Base-by-base conservation (phyloP, 2,329 filamentous ascomycete genomes). In the Alternaria brassicicola region DNA sequence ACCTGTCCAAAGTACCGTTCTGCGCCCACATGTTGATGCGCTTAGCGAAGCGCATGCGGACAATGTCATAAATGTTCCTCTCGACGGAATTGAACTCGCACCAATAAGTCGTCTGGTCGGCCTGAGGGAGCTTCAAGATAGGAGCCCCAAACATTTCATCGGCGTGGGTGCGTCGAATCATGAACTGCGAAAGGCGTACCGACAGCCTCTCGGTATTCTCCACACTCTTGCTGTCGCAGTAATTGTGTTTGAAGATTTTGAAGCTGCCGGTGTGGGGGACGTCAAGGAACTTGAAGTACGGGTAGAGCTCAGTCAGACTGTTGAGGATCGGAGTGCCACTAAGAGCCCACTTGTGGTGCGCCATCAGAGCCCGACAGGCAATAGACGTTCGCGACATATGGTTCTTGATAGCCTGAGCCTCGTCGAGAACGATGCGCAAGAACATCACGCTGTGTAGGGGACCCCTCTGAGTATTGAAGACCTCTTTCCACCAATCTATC, bases 341-440 rank as follows among this genome's bases (percentile, higher is more conserved):
- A 6, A 82, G 62, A 1, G 78, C 76, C 80, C 80, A 82, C 23
- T 72, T 70, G 57, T 80, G 74, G 0, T 69, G 48, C 0, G 77
- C 75, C 47, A 73, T 73, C 2, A 83, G 60, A 1, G 71, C 76
- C 2, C 79, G 77, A 58, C 80, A 83, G 3, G 82, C 82, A 33
- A 82, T 68, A 1, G 78, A 80, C 0, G 80, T 83, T 4, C 73
- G 70, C 1, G 69, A 64, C 0, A 55, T 55, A 6, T 79, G 72
- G 28, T 85, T 87, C 59, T 86, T 87, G 59, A 88, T 85, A 0
- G 64, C 65, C 48, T 87, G 85, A 0, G 81, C 84, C 64, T 88
- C 86, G 43, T 88, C 86, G 0, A 88, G 73, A 1, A 88, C 79
- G 3, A 88, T 59, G 1, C 86, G 75, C 38, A 83, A 80, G 76